A percentile compares a stretch with the other conserved stretches of the same genome.
These are phyloP conservation scores for Micractinium conductrix DNA, from an alignment of 139 green algal species.

Conservation along the genomic window DNA sequence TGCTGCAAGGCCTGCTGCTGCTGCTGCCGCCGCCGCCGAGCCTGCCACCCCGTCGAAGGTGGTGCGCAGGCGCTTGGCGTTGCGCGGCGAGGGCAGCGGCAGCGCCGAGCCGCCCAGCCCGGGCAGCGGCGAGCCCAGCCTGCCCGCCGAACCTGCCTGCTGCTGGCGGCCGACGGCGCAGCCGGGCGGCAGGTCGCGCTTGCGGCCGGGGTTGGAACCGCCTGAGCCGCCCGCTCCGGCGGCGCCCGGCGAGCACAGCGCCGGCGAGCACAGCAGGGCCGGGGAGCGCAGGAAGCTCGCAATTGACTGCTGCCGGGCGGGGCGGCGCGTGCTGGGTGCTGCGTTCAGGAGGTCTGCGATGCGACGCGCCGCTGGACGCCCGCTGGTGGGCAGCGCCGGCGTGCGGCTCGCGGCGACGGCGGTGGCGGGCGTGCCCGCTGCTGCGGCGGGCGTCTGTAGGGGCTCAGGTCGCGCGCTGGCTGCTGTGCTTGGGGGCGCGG, in stretches of 20 bases:
- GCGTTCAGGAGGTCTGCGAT: conserved; percentile 6
- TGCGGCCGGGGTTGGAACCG: not conserved
- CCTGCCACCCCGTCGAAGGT: not conserved
- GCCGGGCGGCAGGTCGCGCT: not conserved
- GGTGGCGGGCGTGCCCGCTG: not conserved
- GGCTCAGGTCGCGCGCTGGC: not conserved
- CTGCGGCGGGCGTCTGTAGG: not conserved
- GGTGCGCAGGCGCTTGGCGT: conserved; percentile 7
- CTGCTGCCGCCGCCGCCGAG: not conserved
- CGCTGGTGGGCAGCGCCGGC: not conserved
- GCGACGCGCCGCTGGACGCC: not conserved
- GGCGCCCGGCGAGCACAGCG: not conserved
- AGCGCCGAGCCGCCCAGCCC: conserved; percentile 2
- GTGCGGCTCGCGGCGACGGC: not conserved
- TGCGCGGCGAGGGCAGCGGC: not conserved
- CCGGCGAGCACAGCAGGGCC: not conserved
- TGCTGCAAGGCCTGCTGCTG: not conserved
- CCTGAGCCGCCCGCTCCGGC: not conserved
- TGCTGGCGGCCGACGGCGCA: no score
- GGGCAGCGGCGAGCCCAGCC: not conserved
- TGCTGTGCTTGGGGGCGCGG: not conserved
- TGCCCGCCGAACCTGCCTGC: not conserved
- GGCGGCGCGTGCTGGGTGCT: conserved; percentile 3
- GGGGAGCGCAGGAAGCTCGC: conserved; percentile 19
- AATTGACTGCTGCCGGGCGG: conserved; percentile 8